Evolutionary conservation across 768 basidiomycete genomes (phyloP).

Genomic region (Chalciporus pseudorubinellus): DNA sequence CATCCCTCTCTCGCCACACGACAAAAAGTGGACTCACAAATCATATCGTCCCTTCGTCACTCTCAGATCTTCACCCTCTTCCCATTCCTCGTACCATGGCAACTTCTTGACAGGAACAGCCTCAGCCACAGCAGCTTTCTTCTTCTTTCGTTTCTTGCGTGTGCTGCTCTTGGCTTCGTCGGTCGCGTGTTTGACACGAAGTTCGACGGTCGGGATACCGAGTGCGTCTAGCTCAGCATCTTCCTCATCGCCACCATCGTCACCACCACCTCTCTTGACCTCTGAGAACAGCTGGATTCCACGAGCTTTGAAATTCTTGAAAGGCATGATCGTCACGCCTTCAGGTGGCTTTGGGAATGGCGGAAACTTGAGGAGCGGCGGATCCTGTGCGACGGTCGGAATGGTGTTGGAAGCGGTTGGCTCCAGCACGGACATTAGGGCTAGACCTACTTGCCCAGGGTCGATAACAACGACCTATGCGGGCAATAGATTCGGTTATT

Average conservation of each 20-base stretch:
- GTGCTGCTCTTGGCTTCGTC: conserved; percentile 58
- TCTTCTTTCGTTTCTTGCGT: conserved; percentile 49
- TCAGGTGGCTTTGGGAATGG: conserved; percentile 47
- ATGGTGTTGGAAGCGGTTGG: conserved; percentile 16
- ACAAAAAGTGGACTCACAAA: conserved; percentile 40
- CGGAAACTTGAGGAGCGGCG: conserved; percentile 37
- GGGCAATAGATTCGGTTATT: conserved; percentile 17
- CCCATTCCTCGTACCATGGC: conserved; percentile 75
- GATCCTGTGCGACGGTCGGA: conserved; percentile 10
- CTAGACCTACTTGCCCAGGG: conserved; percentile 14
- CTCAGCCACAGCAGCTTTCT: conserved; percentile 21
- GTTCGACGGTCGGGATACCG: conserved; percentile 63
- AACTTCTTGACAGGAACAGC: conserved; percentile 23
- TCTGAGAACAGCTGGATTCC: conserved; percentile 56
- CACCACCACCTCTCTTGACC: conserved; percentile 27
- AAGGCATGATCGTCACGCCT: conserved; percentile 51
- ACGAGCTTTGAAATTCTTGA: conserved; percentile 52
- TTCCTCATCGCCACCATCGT: conserved; percentile 31
- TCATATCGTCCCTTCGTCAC: conserved; percentile 43
- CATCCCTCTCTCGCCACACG: not conserved
- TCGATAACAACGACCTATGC: conserved; percentile 9
- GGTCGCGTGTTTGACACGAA: conserved; percentile 50
- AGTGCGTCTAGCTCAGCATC: conserved; percentile 63
- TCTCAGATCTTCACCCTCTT: conserved; percentile 53
- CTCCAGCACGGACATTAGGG: conserved; percentile 18